phyloP scores from a whole-genome alignment of 495 filamentous ascomycete species.

The Aspergillus sclerotioniger region DNA sequence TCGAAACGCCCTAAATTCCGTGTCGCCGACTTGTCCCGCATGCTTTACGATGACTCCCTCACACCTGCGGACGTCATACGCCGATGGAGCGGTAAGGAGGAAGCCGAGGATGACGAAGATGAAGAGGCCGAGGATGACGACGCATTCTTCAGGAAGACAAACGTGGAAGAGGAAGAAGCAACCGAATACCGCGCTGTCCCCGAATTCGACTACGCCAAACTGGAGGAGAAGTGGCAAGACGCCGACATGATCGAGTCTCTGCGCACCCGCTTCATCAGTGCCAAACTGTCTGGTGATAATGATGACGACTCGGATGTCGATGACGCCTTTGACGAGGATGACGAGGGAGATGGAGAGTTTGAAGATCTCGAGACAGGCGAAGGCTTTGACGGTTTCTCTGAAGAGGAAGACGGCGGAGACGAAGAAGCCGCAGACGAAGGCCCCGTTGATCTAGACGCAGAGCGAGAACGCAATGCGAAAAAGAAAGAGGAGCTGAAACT shows the following conservation, averaged over 20 bases:
- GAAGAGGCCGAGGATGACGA: slow-evolving; percentile 67
- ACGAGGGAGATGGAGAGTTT: slow-evolving; percentile 85
- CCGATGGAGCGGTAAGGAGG: slow-evolving; percentile 66
- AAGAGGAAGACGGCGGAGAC: slow-evolving; percentile 43
- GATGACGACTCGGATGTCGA: slow-evolving; percentile 42
- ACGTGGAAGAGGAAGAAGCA: slow-evolving; percentile 58
- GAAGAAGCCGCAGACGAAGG: slow-evolving; percentile 32
- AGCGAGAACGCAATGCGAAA: slow-evolving; percentile 86
- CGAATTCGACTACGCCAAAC: slow-evolving; percentile 70
- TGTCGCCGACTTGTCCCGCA: slow-evolving; percentile 72
- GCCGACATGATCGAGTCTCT: slow-evolving; percentile 73
- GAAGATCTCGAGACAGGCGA: slow-evolving; percentile 86
- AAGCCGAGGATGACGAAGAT: slow-evolving; percentile 31
- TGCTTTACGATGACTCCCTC: slow-evolving; percentile 85
- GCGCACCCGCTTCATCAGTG: slow-evolving; percentile 68
- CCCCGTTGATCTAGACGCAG: slow-evolving; percentile 63
- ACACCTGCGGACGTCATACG: slow-evolving; percentile 70
- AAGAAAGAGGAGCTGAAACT: slow-evolving; percentile 92
- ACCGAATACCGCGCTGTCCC: slow-evolving; percentile 76
- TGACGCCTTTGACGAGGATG: slow-evolving; percentile 52
- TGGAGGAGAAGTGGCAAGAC: slow-evolving; percentile 83
- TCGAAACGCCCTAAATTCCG: slow-evolving; percentile 66
- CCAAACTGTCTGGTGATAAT: slow-evolving; percentile 48
- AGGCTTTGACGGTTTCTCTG: slow-evolving; percentile 43
- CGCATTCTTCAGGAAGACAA: slow-evolving; percentile 78